A percentile compares a stretch with the other conserved stretches of the same genome.
Evolutionary conservation across 2,329 filamentous ascomycete species (phyloP).

Genomic region (Triangularia setosa): DNA sequence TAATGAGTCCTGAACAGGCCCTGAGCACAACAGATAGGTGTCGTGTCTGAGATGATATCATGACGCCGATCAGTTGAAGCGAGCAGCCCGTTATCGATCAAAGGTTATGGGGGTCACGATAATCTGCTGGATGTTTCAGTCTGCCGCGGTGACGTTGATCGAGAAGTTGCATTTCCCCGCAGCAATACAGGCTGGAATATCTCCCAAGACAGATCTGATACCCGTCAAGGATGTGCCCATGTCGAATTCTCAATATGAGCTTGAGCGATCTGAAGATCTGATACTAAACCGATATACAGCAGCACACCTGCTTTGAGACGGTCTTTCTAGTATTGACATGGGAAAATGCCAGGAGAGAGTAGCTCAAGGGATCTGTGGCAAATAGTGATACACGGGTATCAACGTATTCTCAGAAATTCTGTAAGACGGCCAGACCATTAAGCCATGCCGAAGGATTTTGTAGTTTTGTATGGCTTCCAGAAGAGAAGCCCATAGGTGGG

Average conservation of each 20-base stretch:
- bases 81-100: not conserved
- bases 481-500: not conserved
- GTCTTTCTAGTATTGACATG: no score
- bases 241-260: not conserved
- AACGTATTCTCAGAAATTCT: not conserved
- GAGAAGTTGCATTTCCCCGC: slow-evolving; percentile 6
- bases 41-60: slow-evolving; percentile 13
- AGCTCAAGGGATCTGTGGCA: no score
- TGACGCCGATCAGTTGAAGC: slow-evolving; percentile 10
- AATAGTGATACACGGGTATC: not conserved
- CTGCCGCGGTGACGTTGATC: not conserved
- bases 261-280: not conserved
- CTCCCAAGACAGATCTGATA: not conserved
- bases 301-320: not conserved
- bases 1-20: not conserved
- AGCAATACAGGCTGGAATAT: not conserved
- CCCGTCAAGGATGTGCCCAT: not conserved
- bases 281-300: not conserved
- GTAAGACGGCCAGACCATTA: not conserved
- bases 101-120: not conserved
- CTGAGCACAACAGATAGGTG: not conserved
- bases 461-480: not conserved
- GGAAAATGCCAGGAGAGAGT: no score
- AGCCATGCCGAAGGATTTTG: not conserved
- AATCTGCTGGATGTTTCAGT: not conserved